Conservation (phyloP, 2,329 filamentous ascomycete genomes). For the Coniochaeta sp. region DNA sequence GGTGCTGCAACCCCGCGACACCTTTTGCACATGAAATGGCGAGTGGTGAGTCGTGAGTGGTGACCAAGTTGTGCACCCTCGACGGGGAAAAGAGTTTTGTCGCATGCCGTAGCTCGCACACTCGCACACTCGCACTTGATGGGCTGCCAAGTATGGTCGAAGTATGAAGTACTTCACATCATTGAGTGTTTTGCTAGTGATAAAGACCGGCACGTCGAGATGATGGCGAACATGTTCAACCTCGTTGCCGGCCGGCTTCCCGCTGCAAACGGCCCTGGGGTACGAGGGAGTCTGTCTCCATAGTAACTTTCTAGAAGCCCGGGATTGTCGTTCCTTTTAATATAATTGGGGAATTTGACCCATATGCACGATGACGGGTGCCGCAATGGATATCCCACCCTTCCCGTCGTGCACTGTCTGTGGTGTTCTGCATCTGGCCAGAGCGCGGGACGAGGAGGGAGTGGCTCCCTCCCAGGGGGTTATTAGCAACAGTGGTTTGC, state of each 20-base stretch:
- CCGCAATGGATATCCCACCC: background rate
- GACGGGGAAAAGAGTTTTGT: no score
- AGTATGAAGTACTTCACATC: no score
- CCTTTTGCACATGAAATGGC: background rate
- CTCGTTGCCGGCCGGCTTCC: no score
- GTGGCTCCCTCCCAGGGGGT: background rate
- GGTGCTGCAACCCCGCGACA: background rate
- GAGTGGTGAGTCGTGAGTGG: background rate
- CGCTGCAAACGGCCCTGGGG: background rate
- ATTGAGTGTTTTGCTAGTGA: no score
- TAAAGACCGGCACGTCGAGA: no score
- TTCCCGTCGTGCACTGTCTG: background rate
- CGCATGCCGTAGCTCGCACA: no score
- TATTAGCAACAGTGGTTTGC: background rate
- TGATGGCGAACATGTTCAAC: background rate
- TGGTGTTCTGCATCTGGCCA: constrained; percentile 1
- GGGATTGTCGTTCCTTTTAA: background rate
- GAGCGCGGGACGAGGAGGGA: background rate
- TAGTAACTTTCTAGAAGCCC: background rate
- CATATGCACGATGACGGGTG: constrained; percentile 2
- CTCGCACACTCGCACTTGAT: no score
- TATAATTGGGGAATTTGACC: background rate
- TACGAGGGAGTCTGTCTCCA: no score
- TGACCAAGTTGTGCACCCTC: no score
- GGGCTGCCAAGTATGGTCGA: no score